A percentile compares a stretch with the other conserved stretches of the same genome.
phyloP scores from a whole-genome alignment of 306 rosid genomes.

The Herpetospermum pedunculosum region DNA sequence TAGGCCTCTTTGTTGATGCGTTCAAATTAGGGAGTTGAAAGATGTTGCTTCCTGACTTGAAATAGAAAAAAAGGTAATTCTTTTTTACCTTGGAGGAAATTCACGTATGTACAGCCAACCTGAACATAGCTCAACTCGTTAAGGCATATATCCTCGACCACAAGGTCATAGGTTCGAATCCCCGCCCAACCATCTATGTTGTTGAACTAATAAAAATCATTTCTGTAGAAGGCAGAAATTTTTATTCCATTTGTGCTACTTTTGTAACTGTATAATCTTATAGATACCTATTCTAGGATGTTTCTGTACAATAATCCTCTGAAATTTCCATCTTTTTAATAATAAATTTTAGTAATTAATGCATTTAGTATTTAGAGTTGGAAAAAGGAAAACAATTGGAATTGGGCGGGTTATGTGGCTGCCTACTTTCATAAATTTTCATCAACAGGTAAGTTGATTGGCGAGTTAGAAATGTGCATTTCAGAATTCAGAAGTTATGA shows the following conservation, averaged over 20 bases:
- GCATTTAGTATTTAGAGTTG: background rate
- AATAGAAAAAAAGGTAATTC: background rate
- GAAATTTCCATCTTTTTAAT: background rate
- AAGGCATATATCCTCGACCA: no score
- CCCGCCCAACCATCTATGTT: no score
- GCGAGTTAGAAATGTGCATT: background rate
- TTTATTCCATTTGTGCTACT: background rate
- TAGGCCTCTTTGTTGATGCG: conserved; percentile 96
- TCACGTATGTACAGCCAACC: no score
- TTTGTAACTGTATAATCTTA: background rate
- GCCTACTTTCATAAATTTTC: background rate
- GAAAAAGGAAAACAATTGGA: background rate
- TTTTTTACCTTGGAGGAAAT: background rate
- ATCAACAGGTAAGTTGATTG: background rate
- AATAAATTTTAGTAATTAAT: background rate
- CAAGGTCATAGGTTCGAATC: no score
- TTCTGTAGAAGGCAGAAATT: background rate
- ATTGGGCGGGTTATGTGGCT: background rate
- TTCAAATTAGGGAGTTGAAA: conserved; percentile 80
- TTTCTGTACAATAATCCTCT: background rate
- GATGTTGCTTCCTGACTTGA: background rate
- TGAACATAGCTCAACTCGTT: no score
- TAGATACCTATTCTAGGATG: background rate
- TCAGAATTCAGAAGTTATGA: background rate
- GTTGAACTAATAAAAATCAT: no score